Conservation (phyloP, 768 basidiomycete species). For the Naematelia encephala region DNA sequence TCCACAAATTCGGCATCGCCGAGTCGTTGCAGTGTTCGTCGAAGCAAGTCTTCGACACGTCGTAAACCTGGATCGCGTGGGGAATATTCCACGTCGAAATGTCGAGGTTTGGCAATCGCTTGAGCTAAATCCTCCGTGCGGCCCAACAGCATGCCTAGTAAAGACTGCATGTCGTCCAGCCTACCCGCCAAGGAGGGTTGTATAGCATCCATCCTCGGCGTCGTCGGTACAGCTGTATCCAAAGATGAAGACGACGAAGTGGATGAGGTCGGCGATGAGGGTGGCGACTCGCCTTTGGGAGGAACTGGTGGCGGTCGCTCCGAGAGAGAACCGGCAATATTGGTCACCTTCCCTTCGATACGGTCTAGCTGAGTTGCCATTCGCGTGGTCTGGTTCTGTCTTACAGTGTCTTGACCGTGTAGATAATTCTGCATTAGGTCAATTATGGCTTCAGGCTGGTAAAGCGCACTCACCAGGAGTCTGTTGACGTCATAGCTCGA, state of each 20-base stretch:
- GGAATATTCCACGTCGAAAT: slow-evolving; percentile 24
- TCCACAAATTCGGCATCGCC: slow-evolving; percentile 54
- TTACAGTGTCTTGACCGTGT: slow-evolving; percentile 63
- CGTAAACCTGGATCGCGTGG: slow-evolving; percentile 24
- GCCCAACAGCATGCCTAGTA: slow-evolving; percentile 61
- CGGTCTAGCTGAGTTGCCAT: slow-evolving; percentile 66
- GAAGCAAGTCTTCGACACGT: slow-evolving; percentile 55
- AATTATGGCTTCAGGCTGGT: neutral
- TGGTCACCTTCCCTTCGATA: slow-evolving; percentile 66
- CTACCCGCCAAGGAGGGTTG: slow-evolving; percentile 30
- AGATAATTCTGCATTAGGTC: slow-evolving; percentile 52
- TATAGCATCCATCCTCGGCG: slow-evolving; percentile 29
- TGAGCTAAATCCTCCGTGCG: slow-evolving; percentile 65
- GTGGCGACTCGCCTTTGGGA: slow-evolving; percentile 51
- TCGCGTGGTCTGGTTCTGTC: slow-evolving; percentile 65
- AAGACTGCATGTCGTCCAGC: slow-evolving; percentile 54
- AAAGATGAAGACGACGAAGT: slow-evolving; percentile 53
- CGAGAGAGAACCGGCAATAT: slow-evolving; percentile 55
- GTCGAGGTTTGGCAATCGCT: slow-evolving; percentile 38
- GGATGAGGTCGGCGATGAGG: slow-evolving; percentile 52
- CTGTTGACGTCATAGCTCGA: slow-evolving; percentile 52
- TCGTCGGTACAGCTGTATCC: slow-evolving; percentile 37
- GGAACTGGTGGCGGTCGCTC: slow-evolving; percentile 41
- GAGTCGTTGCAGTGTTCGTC: slow-evolving; percentile 52
- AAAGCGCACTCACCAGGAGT: slow-evolving; percentile 50